Evolutionary conservation across 169 alveolate species (phyloP).

Genomic region (Eimeria maxima): DNA sequence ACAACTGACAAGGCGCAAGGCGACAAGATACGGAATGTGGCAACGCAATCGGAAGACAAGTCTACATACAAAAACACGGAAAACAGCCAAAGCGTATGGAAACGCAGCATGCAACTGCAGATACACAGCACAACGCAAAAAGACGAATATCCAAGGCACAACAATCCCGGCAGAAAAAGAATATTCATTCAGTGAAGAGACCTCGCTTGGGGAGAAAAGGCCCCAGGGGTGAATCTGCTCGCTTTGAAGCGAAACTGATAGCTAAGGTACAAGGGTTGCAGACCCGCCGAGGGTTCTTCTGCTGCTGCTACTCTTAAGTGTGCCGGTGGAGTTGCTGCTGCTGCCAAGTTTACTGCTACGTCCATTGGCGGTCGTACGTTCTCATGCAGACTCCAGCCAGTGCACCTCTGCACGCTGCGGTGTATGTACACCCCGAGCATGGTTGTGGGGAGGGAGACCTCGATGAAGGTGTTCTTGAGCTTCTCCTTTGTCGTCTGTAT

Average conservation of each 20-base stretch:
- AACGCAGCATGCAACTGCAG: background rate
- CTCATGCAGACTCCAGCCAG: constrained; percentile 61
- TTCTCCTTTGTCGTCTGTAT: constrained; percentile 78
- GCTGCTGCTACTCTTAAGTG: background rate
- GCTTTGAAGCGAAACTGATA: background rate
- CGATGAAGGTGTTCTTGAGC: constrained; percentile 59
- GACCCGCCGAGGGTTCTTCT: background rate
- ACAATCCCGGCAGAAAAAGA: background rate
- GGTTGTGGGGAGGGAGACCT: constrained; percentile 75
- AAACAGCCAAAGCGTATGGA: background rate
- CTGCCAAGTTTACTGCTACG: background rate
- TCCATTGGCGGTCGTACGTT: constrained; percentile 9
- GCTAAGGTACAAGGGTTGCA: background rate
- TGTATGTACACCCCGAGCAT: constrained; percentile 72
- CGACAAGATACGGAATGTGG: too few species aligned
- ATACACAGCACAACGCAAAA: background rate
- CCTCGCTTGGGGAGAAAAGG: too few species aligned
- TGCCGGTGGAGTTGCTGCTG: background rate
- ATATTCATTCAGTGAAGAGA: too few species aligned
- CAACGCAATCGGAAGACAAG: background rate
- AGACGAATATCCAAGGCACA: background rate
- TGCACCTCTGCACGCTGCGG: constrained; percentile 76
- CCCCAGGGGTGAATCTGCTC: too few species aligned
- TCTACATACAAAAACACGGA: background rate
- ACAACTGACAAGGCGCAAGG: too few species aligned